These are phyloP conservation scores for Geranium brycei DNA, from an alignment of 345 rosid species.

Conservation along the genomic window DNA sequence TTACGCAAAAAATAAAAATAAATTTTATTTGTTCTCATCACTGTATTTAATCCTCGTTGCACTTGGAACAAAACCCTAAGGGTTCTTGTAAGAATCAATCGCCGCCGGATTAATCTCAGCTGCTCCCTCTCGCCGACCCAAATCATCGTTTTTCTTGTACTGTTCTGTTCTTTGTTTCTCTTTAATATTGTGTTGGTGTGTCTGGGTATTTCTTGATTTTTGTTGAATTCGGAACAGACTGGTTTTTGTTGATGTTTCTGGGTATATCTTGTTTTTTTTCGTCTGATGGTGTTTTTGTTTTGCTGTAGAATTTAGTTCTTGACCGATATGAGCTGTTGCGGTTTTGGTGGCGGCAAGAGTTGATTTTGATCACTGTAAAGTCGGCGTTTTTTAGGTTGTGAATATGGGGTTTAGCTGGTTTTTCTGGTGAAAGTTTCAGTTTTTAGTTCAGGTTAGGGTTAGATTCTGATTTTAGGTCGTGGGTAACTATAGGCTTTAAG, in stretches of 20 bases:
- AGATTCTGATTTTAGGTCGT: constrained; percentile 13
- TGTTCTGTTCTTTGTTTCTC: not conserved
- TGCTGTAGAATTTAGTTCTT: too few relatives aligned
- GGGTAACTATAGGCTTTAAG: constrained; percentile 8
- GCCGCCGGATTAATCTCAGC: constrained; percentile 65
- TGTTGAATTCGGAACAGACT: too few relatives aligned
- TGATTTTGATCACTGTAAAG: constrained; percentile 23
- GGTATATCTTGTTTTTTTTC: too few relatives aligned
- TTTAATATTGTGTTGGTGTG: not conserved
- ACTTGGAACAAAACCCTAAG: constrained; percentile 68
- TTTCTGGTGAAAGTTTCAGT: constrained; percentile 15
- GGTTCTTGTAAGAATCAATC: constrained; percentile 64
- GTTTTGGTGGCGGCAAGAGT: not conserved
- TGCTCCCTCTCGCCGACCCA: constrained; percentile 11
- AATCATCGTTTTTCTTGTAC: not conserved
- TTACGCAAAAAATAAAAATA: not conserved
- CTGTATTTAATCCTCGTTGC: constrained; percentile 20
- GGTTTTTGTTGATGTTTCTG: too few relatives aligned
- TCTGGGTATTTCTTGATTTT: not conserved
- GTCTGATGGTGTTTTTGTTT: too few relatives aligned
- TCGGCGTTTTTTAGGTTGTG: constrained; percentile 18
- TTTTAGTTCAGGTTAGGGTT: constrained; percentile 14
- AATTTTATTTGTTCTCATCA: constrained; percentile 2
- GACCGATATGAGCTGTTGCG: too few relatives aligned
- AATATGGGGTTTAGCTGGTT: constrained; percentile 14